phyloP scores from a whole-genome alignment of 2,329 filamentous ascomycete species.

The Aspergillus ochraceoroseus region DNA sequence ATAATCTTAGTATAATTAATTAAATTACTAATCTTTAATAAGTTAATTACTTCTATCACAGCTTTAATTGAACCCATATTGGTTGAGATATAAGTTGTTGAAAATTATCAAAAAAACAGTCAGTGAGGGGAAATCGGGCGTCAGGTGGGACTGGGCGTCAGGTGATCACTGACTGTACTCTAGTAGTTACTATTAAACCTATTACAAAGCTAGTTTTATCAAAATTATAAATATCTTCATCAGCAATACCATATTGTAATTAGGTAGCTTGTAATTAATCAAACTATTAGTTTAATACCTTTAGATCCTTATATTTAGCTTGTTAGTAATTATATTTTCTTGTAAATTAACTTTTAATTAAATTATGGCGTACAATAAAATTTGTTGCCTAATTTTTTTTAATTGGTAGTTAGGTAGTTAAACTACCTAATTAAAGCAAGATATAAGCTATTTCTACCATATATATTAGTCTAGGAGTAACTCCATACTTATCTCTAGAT shows the following conservation, averaged over 20 bases:
- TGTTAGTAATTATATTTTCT: slow-evolving; percentile 1
- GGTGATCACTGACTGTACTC: too few relatives aligned
- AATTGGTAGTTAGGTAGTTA: too few relatives aligned
- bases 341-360: not conserved
- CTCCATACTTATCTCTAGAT: not conserved
- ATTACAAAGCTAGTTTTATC: slow-evolving; percentile 18
- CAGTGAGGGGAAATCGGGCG: too few relatives aligned
- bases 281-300: slow-evolving; percentile 10
- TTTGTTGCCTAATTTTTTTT: not conserved
- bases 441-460: not conserved
- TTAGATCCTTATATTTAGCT: slow-evolving; percentile 1
- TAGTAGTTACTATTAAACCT: slow-evolving; percentile 13
- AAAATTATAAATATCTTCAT: slow-evolving; percentile 19
- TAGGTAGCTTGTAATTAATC: slow-evolving; percentile 8
- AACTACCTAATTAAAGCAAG: not conserved
- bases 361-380: not conserved
- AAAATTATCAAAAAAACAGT: too few relatives aligned
- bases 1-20: too few relatives aligned
- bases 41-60: too few relatives aligned
- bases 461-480: not conserved
- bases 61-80: too few relatives aligned
- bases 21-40: too few relatives aligned
- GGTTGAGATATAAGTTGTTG: too few relatives aligned
- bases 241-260: slow-evolving; percentile 12
- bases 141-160: too few relatives aligned